phyloP scores from a whole-genome alignment of 768 basidiomycete genomes.

The Suillus luteus region DNA sequence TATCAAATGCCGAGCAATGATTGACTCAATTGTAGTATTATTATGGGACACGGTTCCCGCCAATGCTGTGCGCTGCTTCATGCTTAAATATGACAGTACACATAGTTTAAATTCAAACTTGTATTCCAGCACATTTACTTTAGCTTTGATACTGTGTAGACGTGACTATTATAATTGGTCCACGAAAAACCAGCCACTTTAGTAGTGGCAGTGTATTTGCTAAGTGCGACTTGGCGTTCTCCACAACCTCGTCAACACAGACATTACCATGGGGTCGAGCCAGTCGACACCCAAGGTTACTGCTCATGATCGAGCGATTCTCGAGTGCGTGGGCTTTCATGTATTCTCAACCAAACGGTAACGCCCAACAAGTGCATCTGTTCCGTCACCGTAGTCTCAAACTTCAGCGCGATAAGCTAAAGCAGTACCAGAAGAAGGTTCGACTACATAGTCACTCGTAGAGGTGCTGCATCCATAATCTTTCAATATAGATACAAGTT shows the following conservation, averaged over 20 bases:
- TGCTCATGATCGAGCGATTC: constrained; percentile 88
- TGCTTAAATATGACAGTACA: background rate
- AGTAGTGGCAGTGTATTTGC: constrained; percentile 7
- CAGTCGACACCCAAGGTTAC: constrained; percentile 89
- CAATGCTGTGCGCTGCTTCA: background rate
- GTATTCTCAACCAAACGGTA: constrained; percentile 19
- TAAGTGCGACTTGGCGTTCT: background rate
- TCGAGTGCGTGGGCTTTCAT: constrained; percentile 69
- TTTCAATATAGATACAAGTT: constrained; percentile 67
- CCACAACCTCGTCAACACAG: background rate
- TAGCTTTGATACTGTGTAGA: background rate
- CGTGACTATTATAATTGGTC: background rate
- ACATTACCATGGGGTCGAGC: constrained; percentile 58
- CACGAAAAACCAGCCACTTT: background rate
- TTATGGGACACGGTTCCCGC: constrained; percentile 1
- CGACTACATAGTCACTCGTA: constrained; percentile 16
- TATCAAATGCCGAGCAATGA: constrained; percentile 3
- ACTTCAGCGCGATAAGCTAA: constrained; percentile 92
- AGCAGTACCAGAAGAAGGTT: constrained; percentile 94
- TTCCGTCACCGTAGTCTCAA: constrained; percentile 66
- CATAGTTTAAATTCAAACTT: background rate
- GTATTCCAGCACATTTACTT: background rate
- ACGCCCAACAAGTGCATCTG: constrained; percentile 18
- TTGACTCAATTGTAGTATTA: background rate
- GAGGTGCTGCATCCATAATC: background rate